Evolutionary conservation across 1,284 basidiomycete genomes (phyloP), one percentile per base, ranked within the genome.

Genomic region (Peniophora sp.): DNA sequence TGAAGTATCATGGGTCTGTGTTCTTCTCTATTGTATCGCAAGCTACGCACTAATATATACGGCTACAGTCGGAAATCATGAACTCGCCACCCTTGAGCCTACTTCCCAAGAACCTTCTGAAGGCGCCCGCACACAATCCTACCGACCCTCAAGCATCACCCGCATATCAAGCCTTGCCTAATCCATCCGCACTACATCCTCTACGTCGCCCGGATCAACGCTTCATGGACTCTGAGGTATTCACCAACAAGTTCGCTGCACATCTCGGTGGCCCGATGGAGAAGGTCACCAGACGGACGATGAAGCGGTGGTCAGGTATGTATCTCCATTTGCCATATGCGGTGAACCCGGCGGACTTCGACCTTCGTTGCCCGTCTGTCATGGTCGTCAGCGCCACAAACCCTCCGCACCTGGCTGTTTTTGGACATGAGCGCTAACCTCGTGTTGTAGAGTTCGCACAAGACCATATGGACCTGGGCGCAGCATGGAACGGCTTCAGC

Each of bases 391-490:
- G 27, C 27, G 27, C 27, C 27, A 32, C 27, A 32, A 32, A 12
- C 27, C 5, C 12, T 32, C 27, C 27, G 6, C 6, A 32, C 12
- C 12, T 12, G 27, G 27, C 12, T 32, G 12, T 12, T 32, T 32
- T 49, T 9, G 48, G 47, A 24, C 22, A 47, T 34, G 53, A 32
- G 45, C 37, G 48, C 46, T 57, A 23, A 32, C 27, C 27, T 32
- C 27, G 27, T 32, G 27, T 32, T 32, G 27, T 35, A 84, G 96
- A 99, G 57, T 80, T 83, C 55, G 84, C 92, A 2, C 85, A 89
- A 51, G 97, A 99, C 64, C 88, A 96, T 69, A 85, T 89, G 12
- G 97, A 99, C 62, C 80, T 99, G 6, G 97, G 97, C 36, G 97
- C 92, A 5, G 85, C 92, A 5, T 74, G 99, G 63, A 99, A 99